Conservation (phyloP, 202 grass and related monocot species). For the Elaeis oleifera region DNA sequence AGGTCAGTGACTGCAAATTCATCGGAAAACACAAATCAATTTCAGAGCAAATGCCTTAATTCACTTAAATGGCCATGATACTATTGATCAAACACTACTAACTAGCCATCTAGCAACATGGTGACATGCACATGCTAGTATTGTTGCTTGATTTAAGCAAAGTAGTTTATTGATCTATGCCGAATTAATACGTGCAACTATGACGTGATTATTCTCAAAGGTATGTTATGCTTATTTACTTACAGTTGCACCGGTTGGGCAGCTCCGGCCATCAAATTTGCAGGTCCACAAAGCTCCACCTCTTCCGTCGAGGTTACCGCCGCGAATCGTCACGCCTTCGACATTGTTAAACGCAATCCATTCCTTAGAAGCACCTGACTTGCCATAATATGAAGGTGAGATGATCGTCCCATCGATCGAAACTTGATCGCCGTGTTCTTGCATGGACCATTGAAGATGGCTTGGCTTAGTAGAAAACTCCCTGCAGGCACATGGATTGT, state of each 20-base stretch:
- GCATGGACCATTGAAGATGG: constrained; percentile 68
- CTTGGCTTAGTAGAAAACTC: constrained; percentile 33
- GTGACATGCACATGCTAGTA: too few species aligned
- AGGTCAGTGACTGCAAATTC: constrained; percentile 54
- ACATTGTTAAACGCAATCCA: constrained; percentile 75
- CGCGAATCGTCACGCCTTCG: constrained; percentile 50
- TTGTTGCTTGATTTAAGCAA: too few species aligned
- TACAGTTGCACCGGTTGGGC: constrained; percentile 51
- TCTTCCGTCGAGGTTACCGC: constrained; percentile 62
- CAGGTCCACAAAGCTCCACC: constrained; percentile 60
- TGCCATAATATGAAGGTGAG: constrained; percentile 27
- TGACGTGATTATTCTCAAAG: too few species aligned
- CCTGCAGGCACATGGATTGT: constrained; percentile 58
- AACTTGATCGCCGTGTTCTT: constrained; percentile 36
- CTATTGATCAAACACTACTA: too few species aligned
- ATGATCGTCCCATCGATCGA: constrained; percentile 47
- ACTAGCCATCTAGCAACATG: too few species aligned
- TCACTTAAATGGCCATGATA: neutral
- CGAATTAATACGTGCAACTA: too few species aligned
- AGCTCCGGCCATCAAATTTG: constrained; percentile 27
- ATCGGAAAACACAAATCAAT: neutral
- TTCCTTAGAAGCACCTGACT: constrained; percentile 11
- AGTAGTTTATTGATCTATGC: too few species aligned
- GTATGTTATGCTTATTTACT: too few species aligned
- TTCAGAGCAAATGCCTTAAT: too few species aligned